Base-by-base conservation (phyloP, 768 basidiomycete genomes). In the Lentinula lateritia region DNA sequence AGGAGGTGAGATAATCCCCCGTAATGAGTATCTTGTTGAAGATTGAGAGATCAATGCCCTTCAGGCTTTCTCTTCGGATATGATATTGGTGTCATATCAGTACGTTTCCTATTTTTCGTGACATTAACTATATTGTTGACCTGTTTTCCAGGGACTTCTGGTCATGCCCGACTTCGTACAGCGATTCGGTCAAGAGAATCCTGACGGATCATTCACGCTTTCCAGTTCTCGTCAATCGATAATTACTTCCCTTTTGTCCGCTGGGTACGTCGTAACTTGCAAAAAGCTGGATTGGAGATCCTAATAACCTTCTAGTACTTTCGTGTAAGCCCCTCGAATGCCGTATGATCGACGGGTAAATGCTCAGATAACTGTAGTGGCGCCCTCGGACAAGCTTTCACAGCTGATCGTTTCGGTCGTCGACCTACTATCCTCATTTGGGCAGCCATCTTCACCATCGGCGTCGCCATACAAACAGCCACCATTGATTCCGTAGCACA, bases 101-200 rank as follows among this genome's bases (percentile, higher is more conserved):
- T 88, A 63, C 57, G 80, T 4, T 39, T 16, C 56, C 35, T 18
- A 3, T 60, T 50, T 12, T 3, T 42, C 23, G 28, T 16, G 35
- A 8, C 42, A 8, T 12, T 28, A 41, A 28, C 52, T 12, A n/a
- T 15, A 7, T 16, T 38, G 13, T n/a, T 15, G 42, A 50, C 8
- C 59, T 12, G 15, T 9, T 28, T 15, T 16, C 2, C 66, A 87
- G 84, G 90, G 89, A 78, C 90, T 88, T 67, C 72, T 92, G 36
- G 90, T 91, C 62, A 90, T 90, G 87, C 83, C 83, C 7, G 89
- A 91, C 70, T 92, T 92, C 70, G 78, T 89, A 65, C 65, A 74
- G 57, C 83, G 88, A 12, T 91, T 92, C 67, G 90, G 89, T 36
- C 74, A 84, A 66, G 56, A 78, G 3, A 78, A 73, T 52, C 66